A percentile compares a stretch with the other conserved stretches of the same genome.
Evolutionary conservation across 2,329 filamentous ascomycete species (phyloP).

Genomic region (Apiospora aurea): DNA sequence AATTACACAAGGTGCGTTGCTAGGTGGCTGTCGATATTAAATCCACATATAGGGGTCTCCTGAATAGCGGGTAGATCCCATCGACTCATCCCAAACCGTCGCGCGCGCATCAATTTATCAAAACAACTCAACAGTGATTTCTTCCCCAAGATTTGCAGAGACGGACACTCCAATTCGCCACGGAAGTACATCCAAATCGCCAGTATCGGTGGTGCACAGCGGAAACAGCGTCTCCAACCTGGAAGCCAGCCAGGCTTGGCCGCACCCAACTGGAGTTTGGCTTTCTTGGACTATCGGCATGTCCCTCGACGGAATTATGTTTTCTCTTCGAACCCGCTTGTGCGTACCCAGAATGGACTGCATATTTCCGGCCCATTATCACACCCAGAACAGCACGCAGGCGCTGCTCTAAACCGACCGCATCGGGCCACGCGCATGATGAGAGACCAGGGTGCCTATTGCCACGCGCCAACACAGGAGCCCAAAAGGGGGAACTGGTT

Average conservation of each 20-base stretch:
- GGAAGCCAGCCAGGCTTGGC: neutral
- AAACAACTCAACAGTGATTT: neutral
- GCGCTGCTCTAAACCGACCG: neutral
- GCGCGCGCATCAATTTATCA: neutral
- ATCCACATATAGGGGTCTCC: neutral
- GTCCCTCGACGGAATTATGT: neutral
- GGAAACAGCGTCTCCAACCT: neutral
- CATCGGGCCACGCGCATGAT: conserved; percentile 5
- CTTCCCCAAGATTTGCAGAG: neutral
- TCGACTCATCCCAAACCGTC: neutral
- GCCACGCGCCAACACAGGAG: neutral
- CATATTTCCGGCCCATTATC: neutral
- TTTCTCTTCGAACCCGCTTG: neutral
- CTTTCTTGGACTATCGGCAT: neutral
- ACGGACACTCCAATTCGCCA: neutral
- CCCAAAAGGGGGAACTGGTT: neutral
- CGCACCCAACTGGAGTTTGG: neutral
- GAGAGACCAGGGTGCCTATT: neutral
- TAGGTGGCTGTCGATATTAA: neutral
- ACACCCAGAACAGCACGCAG: neutral
- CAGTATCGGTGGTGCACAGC: neutral
- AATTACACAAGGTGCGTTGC: neutral
- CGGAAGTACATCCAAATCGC: neutral
- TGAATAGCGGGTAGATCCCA: neutral
- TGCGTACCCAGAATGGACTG: neutral